A percentile compares a stretch with the other conserved stretches of the same genome.
Conservation (phyloP, 2,329 filamentous ascomycete genomes). For the Beauveria varroae region DNA sequence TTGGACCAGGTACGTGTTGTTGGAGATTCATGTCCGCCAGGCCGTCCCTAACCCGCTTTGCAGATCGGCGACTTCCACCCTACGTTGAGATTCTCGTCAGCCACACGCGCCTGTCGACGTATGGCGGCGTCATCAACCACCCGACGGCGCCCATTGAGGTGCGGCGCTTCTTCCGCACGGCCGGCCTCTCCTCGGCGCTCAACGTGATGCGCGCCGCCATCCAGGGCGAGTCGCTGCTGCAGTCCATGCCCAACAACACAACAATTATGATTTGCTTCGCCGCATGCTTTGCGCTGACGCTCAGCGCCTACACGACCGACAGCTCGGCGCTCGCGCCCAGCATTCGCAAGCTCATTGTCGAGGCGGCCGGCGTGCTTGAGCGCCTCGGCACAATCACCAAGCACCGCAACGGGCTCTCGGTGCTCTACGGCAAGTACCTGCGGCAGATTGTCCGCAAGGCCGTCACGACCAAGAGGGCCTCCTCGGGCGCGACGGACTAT, state of each 20-base stretch:
- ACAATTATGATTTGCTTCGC: conserved; percentile 74
- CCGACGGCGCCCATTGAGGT: conserved; percentile 63
- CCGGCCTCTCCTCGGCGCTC: conserved; percentile 63
- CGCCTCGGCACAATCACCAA: conserved; percentile 58
- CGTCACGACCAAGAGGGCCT: conserved; percentile 14
- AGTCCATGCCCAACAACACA: conserved; percentile 73
- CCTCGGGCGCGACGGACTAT: conserved; percentile 11
- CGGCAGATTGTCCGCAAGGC: conserved; percentile 36
- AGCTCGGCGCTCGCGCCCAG: conserved; percentile 54
- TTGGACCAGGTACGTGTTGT: conserved; percentile 36
- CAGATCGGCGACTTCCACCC: conserved; percentile 53
- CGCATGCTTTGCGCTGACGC: conserved; percentile 58
- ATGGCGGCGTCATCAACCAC: conserved; percentile 67
- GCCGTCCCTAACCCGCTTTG: background rate
- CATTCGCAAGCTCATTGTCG: conserved; percentile 56
- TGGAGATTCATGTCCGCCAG: no score
- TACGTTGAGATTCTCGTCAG: conserved; percentile 70
- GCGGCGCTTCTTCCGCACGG: conserved; percentile 64
- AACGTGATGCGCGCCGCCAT: conserved; percentile 69
- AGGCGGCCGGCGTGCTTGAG: conserved; percentile 61
- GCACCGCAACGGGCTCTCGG: conserved; percentile 60
- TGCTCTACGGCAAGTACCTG: conserved; percentile 39
- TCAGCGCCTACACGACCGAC: conserved; percentile 51
- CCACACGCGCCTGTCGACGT: conserved; percentile 67
- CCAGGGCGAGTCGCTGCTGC: conserved; percentile 60